These are phyloP conservation scores for Xylaria flabelliformis DNA, from an alignment of 495 filamentous ascomycete genomes.

Conservation along the genomic window DNA sequence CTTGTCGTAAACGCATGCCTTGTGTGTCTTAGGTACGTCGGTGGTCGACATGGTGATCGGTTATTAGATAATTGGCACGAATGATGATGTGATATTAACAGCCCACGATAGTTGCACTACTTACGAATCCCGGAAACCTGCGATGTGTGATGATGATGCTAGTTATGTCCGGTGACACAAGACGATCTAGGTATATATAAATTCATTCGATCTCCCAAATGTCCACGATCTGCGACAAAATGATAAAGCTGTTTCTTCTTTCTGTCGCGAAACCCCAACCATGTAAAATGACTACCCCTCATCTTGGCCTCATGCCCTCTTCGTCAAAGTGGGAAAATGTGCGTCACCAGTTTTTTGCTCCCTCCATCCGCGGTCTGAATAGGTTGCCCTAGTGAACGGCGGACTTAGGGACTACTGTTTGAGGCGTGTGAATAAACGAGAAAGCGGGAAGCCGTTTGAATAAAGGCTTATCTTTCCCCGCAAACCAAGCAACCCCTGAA, in stretches of 20 bases:
- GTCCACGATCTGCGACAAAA: background rate
- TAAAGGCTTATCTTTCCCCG: slow-evolving; percentile 4
- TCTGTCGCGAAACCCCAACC: too few species aligned
- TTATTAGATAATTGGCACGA: background rate
- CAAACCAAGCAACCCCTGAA: background rate
- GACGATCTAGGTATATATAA: background rate
- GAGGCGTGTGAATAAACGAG: background rate
- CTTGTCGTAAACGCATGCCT: slow-evolving; percentile 72
- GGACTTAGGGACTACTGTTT: background rate
- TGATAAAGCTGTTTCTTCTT: too few species aligned
- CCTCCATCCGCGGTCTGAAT: background rate
- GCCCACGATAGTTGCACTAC: background rate
- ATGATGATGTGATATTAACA: background rate
- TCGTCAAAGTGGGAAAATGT: background rate
- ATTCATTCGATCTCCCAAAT: background rate
- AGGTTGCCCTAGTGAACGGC: background rate
- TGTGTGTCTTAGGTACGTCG: slow-evolving; percentile 67
- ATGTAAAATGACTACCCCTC: background rate
- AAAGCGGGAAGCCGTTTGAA: background rate
- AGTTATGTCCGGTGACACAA: background rate
- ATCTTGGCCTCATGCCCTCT: background rate
- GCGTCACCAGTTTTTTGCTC: background rate
- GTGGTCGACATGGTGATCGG: slow-evolving; percentile 4
- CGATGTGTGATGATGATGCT: background rate
- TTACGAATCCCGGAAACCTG: background rate